phyloP scores from a whole-genome alignment of 331 rosid species.

The Saraca asoca region DNA sequence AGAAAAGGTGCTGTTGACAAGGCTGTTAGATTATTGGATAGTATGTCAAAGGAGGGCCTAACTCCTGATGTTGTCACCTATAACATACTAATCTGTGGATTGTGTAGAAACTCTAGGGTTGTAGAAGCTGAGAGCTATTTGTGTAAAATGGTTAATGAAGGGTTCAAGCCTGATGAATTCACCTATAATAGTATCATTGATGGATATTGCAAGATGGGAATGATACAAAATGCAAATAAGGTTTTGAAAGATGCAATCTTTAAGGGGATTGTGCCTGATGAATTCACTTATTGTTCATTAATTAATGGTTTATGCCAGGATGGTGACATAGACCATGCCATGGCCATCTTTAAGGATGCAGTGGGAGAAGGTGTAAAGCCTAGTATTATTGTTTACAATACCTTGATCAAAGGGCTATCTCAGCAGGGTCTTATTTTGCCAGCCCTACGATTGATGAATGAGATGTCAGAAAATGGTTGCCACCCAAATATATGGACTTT shows the following conservation, averaged over 20 bases:
- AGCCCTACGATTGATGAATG: constrained; percentile 78
- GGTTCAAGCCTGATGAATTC: constrained; percentile 72
- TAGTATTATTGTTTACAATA: constrained; percentile 70
- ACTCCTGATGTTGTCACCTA: constrained; percentile 81
- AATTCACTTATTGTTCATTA: constrained; percentile 78
- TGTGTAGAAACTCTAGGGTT: constrained; percentile 64
- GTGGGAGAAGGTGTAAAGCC: constrained; percentile 64
- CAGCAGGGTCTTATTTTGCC: constrained; percentile 76
- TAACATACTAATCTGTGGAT: constrained; percentile 74
- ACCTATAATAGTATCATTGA: constrained; percentile 78
- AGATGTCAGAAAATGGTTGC: constrained; percentile 74
- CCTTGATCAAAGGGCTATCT: constrained; percentile 77
- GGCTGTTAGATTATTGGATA: constrained; percentile 55
- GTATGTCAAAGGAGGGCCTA: constrained; percentile 55
- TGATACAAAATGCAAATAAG: constrained; percentile 69
- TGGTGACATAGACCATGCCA: constrained; percentile 72
- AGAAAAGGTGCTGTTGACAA: constrained; percentile 49
- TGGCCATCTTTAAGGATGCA: constrained; percentile 65
- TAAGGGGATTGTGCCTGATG: constrained; percentile 83
- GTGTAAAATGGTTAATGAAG: constrained; percentile 76
- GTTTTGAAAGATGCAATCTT: constrained; percentile 72
- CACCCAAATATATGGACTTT: constrained; percentile 75
- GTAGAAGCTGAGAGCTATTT: constrained; percentile 67
- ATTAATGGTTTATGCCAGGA: constrained; percentile 68
- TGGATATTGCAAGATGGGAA: constrained; percentile 78